A percentile compares a stretch with the other conserved stretches of the same genome.
phyloP scores from a whole-genome alignment of 2,329 filamentous ascomycete genomes.

The Monosporascus sp. region DNA sequence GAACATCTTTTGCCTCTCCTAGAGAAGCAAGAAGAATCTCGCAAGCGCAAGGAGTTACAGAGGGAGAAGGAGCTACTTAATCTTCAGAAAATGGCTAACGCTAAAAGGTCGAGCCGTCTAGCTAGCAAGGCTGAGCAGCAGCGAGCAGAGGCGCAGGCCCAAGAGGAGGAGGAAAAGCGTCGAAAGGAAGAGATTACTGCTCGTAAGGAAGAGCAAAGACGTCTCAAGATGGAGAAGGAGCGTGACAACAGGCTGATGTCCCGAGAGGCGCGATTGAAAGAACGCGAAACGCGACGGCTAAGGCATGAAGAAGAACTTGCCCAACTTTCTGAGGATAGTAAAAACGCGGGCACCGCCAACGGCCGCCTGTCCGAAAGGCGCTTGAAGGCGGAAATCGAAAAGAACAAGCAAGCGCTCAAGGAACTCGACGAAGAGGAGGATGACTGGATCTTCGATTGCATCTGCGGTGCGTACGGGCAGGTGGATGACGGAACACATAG shows the following conservation, averaged over 20 bases:
- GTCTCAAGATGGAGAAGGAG: slow-evolving; percentile 59
- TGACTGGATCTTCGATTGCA: slow-evolving; percentile 92
- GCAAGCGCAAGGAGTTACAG: slow-evolving; percentile 63
- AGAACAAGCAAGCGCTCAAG: slow-evolving; percentile 69
- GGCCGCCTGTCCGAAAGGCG: slow-evolving; percentile 71
- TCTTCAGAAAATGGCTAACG: slow-evolving; percentile 82
- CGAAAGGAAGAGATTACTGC: slow-evolving; percentile 60
- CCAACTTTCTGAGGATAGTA: slow-evolving; percentile 71
- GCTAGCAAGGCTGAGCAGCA: slow-evolving; percentile 77
- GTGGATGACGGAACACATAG: slow-evolving; percentile 94
- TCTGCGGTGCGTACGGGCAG: slow-evolving; percentile 84
- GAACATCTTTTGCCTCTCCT: slow-evolving; percentile 80
- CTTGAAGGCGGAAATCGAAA: slow-evolving; percentile 77
- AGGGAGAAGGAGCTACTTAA: slow-evolving; percentile 75
- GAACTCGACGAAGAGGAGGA: slow-evolving; percentile 66
- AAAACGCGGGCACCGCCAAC: slow-evolving; percentile 48
- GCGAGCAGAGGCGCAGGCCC: slow-evolving; percentile 64
- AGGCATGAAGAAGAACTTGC: slow-evolving; percentile 79
- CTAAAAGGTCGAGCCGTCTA: slow-evolving; percentile 88
- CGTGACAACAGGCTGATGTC: slow-evolving; percentile 76
- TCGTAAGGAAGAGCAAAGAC: slow-evolving; percentile 61
- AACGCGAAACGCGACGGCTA: slow-evolving; percentile 79
- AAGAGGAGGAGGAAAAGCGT: slow-evolving; percentile 64
- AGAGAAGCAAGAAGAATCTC: slow-evolving; percentile 69
- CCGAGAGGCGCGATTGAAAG: slow-evolving; percentile 77